phyloP scores from a whole-genome alignment of 257 asterid species.

The Parsonsia alboflavescens region DNA sequence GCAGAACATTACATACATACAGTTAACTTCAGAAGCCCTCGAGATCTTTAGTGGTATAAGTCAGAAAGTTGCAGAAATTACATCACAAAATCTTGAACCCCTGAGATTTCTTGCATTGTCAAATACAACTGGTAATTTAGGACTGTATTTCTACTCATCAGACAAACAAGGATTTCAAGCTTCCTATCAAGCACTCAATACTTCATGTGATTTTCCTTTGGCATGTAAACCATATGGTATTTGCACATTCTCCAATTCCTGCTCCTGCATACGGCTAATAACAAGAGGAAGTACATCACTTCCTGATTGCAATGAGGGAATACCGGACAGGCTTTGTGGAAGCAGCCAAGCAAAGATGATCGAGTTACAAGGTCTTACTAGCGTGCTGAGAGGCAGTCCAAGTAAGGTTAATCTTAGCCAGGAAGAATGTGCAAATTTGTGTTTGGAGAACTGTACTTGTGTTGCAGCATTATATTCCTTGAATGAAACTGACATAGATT shows the following conservation, averaged over 20 bases:
- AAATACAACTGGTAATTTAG: slow-evolving; percentile 50
- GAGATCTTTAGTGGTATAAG: slow-evolving; percentile 46
- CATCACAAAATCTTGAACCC: slow-evolving; percentile 31
- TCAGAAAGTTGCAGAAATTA: slow-evolving; percentile 39
- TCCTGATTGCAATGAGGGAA: slow-evolving; percentile 29
- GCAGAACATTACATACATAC: slow-evolving; percentile 57
- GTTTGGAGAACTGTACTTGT: slow-evolving; percentile 61
- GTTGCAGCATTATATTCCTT: slow-evolving; percentile 48
- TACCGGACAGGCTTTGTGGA: slow-evolving; percentile 42
- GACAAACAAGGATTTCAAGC: slow-evolving; percentile 41
- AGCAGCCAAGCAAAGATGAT: slow-evolving; percentile 42
- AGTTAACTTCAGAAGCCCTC: slow-evolving; percentile 53
- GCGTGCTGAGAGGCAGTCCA: slow-evolving; percentile 45
- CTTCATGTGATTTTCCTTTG: slow-evolving; percentile 70
- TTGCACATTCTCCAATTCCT: slow-evolving; percentile 55
- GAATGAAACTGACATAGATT: background rate
- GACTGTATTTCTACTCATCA: slow-evolving; percentile 55
- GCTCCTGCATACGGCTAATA: slow-evolving; percentile 52
- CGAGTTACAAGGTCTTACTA: slow-evolving; percentile 52
- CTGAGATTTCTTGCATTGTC: slow-evolving; percentile 54
- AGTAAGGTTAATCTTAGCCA: slow-evolving; percentile 31
- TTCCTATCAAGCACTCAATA: slow-evolving; percentile 53
- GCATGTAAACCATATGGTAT: slow-evolving; percentile 61
- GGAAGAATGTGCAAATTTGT: slow-evolving; percentile 40
- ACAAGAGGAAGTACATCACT: slow-evolving; percentile 22